Base-by-base conservation (phyloP, 257 asterid species). In the Rehmannia glutinosa region DNA sequence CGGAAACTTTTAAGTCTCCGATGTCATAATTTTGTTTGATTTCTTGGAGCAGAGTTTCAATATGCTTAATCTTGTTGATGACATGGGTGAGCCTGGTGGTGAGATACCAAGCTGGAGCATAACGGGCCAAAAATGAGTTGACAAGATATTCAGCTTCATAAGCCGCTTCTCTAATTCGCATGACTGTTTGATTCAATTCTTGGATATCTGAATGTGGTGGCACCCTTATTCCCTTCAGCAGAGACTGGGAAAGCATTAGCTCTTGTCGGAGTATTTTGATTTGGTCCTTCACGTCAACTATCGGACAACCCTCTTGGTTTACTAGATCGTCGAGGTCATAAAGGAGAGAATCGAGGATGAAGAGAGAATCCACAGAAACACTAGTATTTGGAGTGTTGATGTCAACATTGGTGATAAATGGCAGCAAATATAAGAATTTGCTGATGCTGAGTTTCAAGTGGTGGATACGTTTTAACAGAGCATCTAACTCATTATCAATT, bases 321-420 rank as follows among this genome's bases (percentile, higher is more conserved):
- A 64, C 5, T 2, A 56, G 28, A 49, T 55, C 61, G 19, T 19
- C 66, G 1, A 77, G 63, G 47, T 67, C 50, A 50, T 42, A 19
- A 19, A 77, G 47, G 47, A 72, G 46, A 39, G 70, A 77, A 51
- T 56, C 56, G 2, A 77, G 17, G 10, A 56, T 68, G 25, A 68
- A 52, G 15, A 72, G 35, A 0, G 68, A 55, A 36, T 55, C 72
- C 0, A 32, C 61, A 0, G 4, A 8, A n/a, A n/a, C n/a, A n/a
- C n/a, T n/a, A 5, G 62, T 2, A 16, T 38, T 6, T n/a, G n/a
- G n/a, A n/a, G n/a, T 41, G 1, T 36, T 0, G 38, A 32, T 8
- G 11, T 17, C 38, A 12, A n/a, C n/a, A n/a, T n/a, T 20, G 4
- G 32, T 15, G 50, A 24, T 25, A 28, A 36, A 7, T 10, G 7